Evolutionary conservation across 139 green algal species (phyloP), one percentile per base, ranked within the genome.

Genomic region (Zygnema circumcarinatum): DNA sequence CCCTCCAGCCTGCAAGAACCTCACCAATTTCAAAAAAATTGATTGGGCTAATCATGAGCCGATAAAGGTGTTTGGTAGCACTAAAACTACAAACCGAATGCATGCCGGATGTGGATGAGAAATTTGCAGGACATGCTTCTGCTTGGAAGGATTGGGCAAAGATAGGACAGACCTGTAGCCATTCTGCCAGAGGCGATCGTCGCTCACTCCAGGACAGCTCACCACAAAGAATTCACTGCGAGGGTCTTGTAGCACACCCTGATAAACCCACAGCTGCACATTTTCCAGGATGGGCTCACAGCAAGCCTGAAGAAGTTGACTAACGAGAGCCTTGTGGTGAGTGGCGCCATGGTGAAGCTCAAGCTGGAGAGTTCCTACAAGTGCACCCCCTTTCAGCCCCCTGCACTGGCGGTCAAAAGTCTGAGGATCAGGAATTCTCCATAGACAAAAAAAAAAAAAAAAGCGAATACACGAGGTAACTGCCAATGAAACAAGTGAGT

Each of bases 221-320:
- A 56, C 74, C 31, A 98, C 89, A 78, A 98, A 96, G 89, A 98
- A 98, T 83, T 98, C 96, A 29, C 56, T 82, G 78, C 93, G 83
- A 0, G 92, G 87, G 74, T 96, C 94, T 1, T 94, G 84, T n/a
- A 98, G 89, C 38, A 93, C 83, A 38, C 96, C 96, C 41, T 96
- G 92, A 67, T 96, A 95, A 67, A 98, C 90, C 96, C 96, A 99
- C 7, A 79, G 56, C 33, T 86, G 83, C 32, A 98, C 93, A 90
- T 96, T 96, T 38, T 94, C 93, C 84, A 98, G 95, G 36, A 98
- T 92, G 3, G 96, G 96, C 47, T 92, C 41, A 53, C 94, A 97
- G 39, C 94, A 92, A 47, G 40, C 89, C 35, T 92, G 74, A 79
- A 98, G 92, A 42, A 96, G 67, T 2, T 92, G 90, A 7, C 22